Evolutionary conservation across 768 basidiomycete species (phyloP), one percentile per base, ranked within the genome.

Genomic region (Lyophyllum decastes): DNA sequence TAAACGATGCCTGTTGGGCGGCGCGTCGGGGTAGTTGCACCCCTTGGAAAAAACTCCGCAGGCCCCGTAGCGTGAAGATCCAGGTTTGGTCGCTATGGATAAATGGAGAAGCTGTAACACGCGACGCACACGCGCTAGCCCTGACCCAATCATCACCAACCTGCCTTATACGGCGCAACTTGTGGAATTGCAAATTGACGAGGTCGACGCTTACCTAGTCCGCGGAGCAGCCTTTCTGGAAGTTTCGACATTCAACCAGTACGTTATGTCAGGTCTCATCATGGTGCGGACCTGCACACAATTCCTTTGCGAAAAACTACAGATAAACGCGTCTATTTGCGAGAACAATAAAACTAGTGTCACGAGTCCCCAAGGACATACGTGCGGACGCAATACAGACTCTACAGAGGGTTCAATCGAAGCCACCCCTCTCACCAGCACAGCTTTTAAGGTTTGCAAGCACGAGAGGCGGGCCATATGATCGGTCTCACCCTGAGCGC

Each of bases 51-150:
- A 38, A 40, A 26, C 35, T 53, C 43, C 41, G 52, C 52, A 43
- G 26, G 12, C 24, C n/a, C 21, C 25, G 12, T 4, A 40, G 49
- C 11, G 9, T 38, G 35, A 38, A 10, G 2, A 49, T 16, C 11
- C 6, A 33, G 30, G 30, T 6, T 33, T 55, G 49, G 47, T 55
- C 45, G 35, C 26, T 21, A 54, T 21, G 44, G 43, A 53, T 53
- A 57, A 61, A 61, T 57, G 60, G 55, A 57, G 60, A 44, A 57
- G 41, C 25, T 54, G 52, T 21, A 54, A 47, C 52, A 44, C 17
- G 21, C 21, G 21, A 16, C 11, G 34, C 49, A n/a, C 49, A 35
- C 48, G 48, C 27, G 48, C 16, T 24, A 9, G 26, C 22, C 46
- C 25, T 26, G 9, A 12, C 8, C 27, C 46, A 25, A 16, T 25